Percentiles rank a stretch among this genome's conserved stretches.
These are phyloP conservation scores for Pyrus communis DNA, from an alignment of 306 rosid species.

Conservation along the genomic window DNA sequence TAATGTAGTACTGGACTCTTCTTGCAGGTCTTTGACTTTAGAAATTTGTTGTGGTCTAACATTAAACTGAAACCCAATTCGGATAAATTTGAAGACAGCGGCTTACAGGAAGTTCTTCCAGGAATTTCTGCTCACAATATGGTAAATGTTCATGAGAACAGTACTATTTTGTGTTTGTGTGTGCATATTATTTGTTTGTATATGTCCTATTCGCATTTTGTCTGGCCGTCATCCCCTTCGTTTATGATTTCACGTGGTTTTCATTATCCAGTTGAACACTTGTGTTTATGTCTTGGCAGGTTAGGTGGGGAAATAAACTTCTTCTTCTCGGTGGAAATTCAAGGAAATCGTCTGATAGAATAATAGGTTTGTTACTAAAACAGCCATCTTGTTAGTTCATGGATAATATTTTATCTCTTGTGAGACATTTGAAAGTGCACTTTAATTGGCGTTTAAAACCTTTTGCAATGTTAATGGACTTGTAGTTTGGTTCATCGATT, in stretches of 20 bases:
- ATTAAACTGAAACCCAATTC: constrained; percentile 57
- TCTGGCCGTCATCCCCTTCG: not conserved
- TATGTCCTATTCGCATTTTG: not conserved
- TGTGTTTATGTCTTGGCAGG: constrained; percentile 39
- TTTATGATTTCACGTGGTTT: constrained; percentile 10
- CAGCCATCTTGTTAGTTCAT: not conserved
- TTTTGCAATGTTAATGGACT: constrained; percentile 23
- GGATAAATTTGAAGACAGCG: constrained; percentile 29
- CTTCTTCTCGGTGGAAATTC: constrained; percentile 77
- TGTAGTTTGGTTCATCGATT: constrained; percentile 76
- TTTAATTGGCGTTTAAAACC: constrained; percentile 12
- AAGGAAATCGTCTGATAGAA: constrained; percentile 47
- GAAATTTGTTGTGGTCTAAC: constrained; percentile 70
- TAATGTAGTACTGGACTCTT: constrained; percentile 11
- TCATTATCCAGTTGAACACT: constrained; percentile 1
- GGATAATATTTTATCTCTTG: constrained; percentile 6
- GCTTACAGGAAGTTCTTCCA: constrained; percentile 43
- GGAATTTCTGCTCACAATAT: constrained; percentile 68
- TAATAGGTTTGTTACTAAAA: constrained; percentile 48
- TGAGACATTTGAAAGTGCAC: constrained; percentile 5
- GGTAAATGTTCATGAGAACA: constrained; percentile 38
- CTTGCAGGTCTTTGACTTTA: constrained; percentile 74
- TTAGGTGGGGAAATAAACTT: constrained; percentile 78
- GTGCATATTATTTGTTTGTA: not conserved
- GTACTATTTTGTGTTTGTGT: not conserved